Conservation (phyloP, 345 rosid species). For the Ceriops zippeliana region DNA sequence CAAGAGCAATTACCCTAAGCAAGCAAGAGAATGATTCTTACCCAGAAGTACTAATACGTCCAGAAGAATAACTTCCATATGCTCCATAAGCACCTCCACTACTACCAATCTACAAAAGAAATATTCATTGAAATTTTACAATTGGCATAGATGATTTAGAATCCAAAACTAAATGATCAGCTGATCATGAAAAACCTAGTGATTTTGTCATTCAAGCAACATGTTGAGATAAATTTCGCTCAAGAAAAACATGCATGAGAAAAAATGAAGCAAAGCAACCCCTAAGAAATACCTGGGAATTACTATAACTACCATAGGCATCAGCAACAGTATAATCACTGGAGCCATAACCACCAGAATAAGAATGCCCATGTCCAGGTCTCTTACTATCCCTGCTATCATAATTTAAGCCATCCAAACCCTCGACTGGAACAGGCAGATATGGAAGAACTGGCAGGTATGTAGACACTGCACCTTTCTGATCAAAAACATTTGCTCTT, state of each 20-base stretch:
- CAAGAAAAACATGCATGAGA: not conserved
- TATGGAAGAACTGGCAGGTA: slow-evolving; percentile 84
- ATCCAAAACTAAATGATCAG: not conserved
- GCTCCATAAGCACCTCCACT: slow-evolving; percentile 76
- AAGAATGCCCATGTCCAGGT: slow-evolving; percentile 63
- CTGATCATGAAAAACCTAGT: not conserved
- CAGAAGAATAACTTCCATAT: slow-evolving; percentile 82
- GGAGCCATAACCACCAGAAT: slow-evolving; percentile 69
- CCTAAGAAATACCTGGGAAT: slow-evolving; percentile 48
- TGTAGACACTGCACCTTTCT: slow-evolving; percentile 77
- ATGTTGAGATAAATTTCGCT: not conserved
- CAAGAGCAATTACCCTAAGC: not conserved
- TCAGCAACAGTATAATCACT: slow-evolving; percentile 57
- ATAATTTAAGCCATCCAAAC: slow-evolving; percentile 45
- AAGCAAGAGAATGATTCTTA: slow-evolving; percentile 32
- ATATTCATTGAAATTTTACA: slow-evolving; percentile 5
- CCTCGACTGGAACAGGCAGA: slow-evolving; percentile 69
- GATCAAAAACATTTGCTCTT: slow-evolving; percentile 83
- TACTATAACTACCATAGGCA: slow-evolving; percentile 69
- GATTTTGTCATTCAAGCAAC: not conserved
- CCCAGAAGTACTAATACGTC: slow-evolving; percentile 77
- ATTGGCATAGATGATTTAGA: no score
- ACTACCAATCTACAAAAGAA: slow-evolving; percentile 54
- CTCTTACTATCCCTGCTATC: slow-evolving; percentile 79
- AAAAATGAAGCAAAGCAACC: not conserved